phyloP scores from a whole-genome alignment of 257 asterid species.

The Salvia rosmarinus region DNA sequence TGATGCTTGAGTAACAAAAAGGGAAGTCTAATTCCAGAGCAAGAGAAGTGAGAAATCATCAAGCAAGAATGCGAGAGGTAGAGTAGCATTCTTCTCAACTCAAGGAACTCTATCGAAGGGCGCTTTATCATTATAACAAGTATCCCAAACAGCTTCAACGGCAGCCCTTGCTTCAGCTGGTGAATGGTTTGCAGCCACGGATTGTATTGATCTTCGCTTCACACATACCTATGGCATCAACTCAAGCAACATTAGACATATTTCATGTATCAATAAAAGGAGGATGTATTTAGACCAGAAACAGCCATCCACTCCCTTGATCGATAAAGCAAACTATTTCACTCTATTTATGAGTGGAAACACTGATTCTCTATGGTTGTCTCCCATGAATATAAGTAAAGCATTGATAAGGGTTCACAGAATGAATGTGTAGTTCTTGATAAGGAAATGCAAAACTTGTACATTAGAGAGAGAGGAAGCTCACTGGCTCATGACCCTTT shows the following conservation, averaged over 20 bases:
- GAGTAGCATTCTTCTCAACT: conserved; percentile 29
- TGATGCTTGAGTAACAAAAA: too few relatives aligned
- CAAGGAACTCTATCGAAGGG: conserved; percentile 92
- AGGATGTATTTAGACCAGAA: neutral
- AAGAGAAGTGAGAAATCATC: neutral
- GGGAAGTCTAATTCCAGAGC: too few relatives aligned
- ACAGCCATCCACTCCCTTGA: neutral
- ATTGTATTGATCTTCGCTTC: conserved; percentile 72
- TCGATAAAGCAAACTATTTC: neutral
- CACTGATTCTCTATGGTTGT: neutral
- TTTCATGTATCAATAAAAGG: neutral
- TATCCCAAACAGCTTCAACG: too few relatives aligned
- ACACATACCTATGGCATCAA: conserved; percentile 59
- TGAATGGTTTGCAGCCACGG: conserved; percentile 61
- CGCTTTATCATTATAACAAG: conserved; percentile 80
- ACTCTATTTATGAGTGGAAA: neutral
- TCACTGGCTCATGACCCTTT: conserved; percentile 81
- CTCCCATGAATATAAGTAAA: neutral
- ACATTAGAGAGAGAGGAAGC: conserved; percentile 24
- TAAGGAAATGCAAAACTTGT: neutral
- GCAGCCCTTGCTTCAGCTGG: conserved; percentile 71
- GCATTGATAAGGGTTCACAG: neutral
- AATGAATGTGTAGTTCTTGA: neutral
- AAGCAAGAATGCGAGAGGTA: neutral
- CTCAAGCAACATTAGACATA: neutral